These are phyloP conservation scores for Schrenkiella parvula DNA, from an alignment of 345 rosid genomes.

Conservation along the genomic window DNA sequence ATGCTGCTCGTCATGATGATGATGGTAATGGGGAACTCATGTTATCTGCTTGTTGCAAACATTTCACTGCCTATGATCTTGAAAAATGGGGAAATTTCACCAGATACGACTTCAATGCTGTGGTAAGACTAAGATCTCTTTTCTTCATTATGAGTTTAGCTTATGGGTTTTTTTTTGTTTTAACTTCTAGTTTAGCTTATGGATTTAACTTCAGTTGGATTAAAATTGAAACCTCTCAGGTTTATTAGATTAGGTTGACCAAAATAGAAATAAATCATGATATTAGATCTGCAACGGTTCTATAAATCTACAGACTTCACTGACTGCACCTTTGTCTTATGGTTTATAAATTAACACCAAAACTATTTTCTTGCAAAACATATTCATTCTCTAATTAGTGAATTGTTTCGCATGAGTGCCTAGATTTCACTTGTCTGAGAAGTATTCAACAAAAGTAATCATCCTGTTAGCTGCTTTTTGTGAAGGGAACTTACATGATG, in stretches of 20 bases:
- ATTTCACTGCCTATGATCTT: conserved; percentile 86
- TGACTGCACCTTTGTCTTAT: background rate
- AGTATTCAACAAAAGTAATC: background rate
- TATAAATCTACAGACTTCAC: background rate
- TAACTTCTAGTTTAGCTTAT: conserved; percentile 2
- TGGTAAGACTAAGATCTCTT: conserved; percentile 39
- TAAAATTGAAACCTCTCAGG: background rate
- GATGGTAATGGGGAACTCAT: conserved; percentile 48
- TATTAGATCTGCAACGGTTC: background rate
- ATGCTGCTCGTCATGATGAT: conserved; percentile 20
- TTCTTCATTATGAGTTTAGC: background rate
- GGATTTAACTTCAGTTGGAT: background rate
- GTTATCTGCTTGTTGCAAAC: conserved; percentile 97
- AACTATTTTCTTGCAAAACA: background rate
- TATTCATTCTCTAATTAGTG: background rate
- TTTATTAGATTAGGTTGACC: background rate
- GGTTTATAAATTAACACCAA: background rate
- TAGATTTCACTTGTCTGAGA: background rate
- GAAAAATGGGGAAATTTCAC: conserved; percentile 75
- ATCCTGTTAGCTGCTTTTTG: background rate
- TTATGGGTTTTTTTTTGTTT: background rate
- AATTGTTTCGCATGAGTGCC: background rate
- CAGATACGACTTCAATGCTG: conserved; percentile 84
- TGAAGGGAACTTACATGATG: background rate
- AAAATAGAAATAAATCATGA: background rate